These are phyloP conservation scores for Tolypocladium album DNA, from an alignment of 2,329 filamentous ascomycete genomes.

Conservation along the genomic window DNA sequence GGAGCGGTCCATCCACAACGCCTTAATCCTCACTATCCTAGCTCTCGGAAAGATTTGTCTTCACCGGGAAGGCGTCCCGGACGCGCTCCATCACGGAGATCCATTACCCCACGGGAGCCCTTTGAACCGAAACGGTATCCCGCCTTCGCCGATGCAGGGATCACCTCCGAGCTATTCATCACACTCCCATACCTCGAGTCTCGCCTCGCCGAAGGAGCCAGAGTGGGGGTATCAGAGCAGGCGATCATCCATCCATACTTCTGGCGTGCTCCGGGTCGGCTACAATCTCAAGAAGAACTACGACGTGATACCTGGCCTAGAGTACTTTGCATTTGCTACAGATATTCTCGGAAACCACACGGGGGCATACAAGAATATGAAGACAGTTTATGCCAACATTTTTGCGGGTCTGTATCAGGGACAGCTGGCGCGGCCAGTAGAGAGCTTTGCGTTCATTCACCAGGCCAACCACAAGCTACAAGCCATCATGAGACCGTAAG, in stretches of 20 bases:
- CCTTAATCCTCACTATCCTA: constrained; percentile 71
- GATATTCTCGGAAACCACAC: constrained; percentile 77
- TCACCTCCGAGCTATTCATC: constrained; percentile 38
- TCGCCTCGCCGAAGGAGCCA: constrained; percentile 42
- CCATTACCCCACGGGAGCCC: constrained; percentile 22
- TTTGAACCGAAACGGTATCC: constrained; percentile 36
- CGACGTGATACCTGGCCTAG: constrained; percentile 78
- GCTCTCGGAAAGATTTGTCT: constrained; percentile 78
- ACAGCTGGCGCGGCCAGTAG: constrained; percentile 75
- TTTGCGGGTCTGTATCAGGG: constrained; percentile 83
- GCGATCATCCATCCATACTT: constrained; percentile 39
- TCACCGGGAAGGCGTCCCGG: constrained; percentile 41
- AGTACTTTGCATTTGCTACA: constrained; percentile 79
- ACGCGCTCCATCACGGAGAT: constrained; percentile 36
- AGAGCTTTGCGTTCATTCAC: constrained; percentile 61
- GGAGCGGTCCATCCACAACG: constrained; percentile 63
- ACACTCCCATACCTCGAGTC: constrained; percentile 36
- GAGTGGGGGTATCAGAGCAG: constrained; percentile 35
- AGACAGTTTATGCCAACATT: constrained; percentile 75
- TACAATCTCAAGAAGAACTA: constrained; percentile 47
- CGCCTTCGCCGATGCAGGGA: constrained; percentile 41
- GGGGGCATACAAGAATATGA: constrained; percentile 68
- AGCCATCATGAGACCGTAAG: constrained; percentile 66
- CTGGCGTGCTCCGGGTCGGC: constrained; percentile 13
- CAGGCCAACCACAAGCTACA: constrained; percentile 49